Evolutionary conservation across 2,329 filamentous ascomycete genomes (phyloP).

Genomic region (Ophiostoma fasciatum): DNA sequence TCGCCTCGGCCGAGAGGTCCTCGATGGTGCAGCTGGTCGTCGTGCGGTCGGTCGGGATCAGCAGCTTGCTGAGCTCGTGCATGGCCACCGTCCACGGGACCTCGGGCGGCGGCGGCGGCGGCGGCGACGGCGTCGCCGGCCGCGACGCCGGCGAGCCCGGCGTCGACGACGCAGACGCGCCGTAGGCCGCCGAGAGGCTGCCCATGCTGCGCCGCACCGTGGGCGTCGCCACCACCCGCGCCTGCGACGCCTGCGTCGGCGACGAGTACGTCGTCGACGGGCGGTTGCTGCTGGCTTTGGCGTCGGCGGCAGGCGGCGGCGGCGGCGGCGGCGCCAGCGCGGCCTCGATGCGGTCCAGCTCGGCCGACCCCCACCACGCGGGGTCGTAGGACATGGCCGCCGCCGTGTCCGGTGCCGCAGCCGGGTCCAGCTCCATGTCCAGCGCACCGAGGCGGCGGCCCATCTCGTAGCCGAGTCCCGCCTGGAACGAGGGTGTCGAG

Average conservation of each 20-base stretch:
- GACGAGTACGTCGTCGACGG: slow-evolving; percentile 64
- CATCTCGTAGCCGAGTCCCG: slow-evolving; percentile 43
- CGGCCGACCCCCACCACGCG: slow-evolving; percentile 53
- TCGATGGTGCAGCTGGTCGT: slow-evolving; percentile 63
- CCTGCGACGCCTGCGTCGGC: slow-evolving; percentile 74
- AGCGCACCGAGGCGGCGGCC: slow-evolving; percentile 14
- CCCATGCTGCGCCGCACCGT: slow-evolving; percentile 51
- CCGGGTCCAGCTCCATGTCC: background rate
- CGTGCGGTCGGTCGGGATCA: slow-evolving; percentile 63
- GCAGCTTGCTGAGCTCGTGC: slow-evolving; percentile 64
- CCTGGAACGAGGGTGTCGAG: slow-evolving; percentile 21
- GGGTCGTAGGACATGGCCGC: slow-evolving; percentile 36
- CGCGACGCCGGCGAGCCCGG: slow-evolving; percentile 18
- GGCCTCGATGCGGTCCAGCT: slow-evolving; percentile 56
- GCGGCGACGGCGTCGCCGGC: slow-evolving; percentile 22
- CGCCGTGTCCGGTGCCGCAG: background rate
- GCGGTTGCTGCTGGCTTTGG: slow-evolving; percentile 38
- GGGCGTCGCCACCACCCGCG: slow-evolving; percentile 59
- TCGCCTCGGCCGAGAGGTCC: slow-evolving; percentile 59
- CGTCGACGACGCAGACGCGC: slow-evolving; percentile 5
- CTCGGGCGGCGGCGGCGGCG: slow-evolving; percentile 60
- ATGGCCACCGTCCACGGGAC: slow-evolving; percentile 78
- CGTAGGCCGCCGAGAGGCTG: slow-evolving; percentile 27
- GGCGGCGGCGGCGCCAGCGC: slow-evolving; percentile 33
- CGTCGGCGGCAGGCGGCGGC: slow-evolving; percentile 24